Evolutionary conservation across 116 monocot genomes (phyloP), one percentile per base, ranked within the genome.

Genomic region (Phalaenopsis hybrid): DNA sequence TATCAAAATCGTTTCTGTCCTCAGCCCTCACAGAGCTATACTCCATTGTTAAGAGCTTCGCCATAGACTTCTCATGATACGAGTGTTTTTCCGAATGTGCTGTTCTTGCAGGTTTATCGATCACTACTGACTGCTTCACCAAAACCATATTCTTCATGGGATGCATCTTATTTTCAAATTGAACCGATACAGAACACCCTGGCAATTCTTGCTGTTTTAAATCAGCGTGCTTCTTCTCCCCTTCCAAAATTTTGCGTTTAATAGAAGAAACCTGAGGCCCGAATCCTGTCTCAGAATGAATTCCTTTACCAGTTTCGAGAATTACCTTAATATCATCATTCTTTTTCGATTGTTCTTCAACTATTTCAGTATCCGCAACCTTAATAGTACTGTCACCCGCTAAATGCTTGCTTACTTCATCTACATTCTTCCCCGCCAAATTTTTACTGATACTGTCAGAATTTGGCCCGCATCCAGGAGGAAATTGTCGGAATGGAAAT

Each of bases 381-480:
- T 34, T 48, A 45, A 13, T 28, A 11, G 67, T 20, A 46, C 1
- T 34, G 43, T 63, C 34, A 15, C 15, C 55, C 55, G 15, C 55
- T 13, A 55, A 55, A 55, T 55, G 55, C 3, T 15, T 55, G 55
- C 67, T 44, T 20, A 1, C 82, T 31, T 12, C 37, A 50, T 49
- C 12, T 15, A 57, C 12, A 50, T 80, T 79, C 48, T 37, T 73
- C 11, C 17, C 63, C 28, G 63, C 51, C 68, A 63, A 48, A n/a
- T 80, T 21, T 6, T 83, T 20, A 1, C 5, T 43, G 37, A n/a
- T n/a, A n/a, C 1, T 31, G 8, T 65, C 15, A 50, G 72, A 18
- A 59, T 34, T 73, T 46, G 70, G 41, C 4, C 82, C 82, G 25
- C 81, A 85, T 23, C 80, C 88, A 21, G n/a, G n/a, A 7, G 85